phyloP scores from a whole-genome alignment of 257 asterid genomes.

The Mitragyna speciosa region DNA sequence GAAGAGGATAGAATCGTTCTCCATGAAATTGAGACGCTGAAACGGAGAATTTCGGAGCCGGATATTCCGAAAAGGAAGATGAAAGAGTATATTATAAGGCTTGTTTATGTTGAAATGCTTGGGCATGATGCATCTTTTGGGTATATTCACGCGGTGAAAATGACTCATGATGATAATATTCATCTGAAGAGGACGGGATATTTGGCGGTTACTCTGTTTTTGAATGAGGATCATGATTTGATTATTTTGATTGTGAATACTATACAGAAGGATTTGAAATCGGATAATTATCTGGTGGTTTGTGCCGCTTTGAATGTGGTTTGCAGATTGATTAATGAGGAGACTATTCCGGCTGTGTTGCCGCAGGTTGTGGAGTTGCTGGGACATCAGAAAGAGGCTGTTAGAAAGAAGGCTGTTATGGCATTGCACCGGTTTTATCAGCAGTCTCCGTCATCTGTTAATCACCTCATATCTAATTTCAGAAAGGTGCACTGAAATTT shows the following conservation, averaged over 20 bases:
- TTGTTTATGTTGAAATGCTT: constrained; percentile 88
- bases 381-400: constrained; percentile 87
- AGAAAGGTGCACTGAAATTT: constrained; percentile 62
- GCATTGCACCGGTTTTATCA: constrained; percentile 89
- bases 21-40: constrained; percentile 87
- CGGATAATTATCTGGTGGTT: constrained; percentile 84
- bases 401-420: constrained; percentile 96
- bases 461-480: constrained; percentile 78
- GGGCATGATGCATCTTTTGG: constrained; percentile 98
- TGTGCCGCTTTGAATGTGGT: constrained; percentile 87
- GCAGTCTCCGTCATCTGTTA: constrained; percentile 79
- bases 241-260: constrained; percentile 92
- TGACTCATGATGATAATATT: constrained; percentile 90
- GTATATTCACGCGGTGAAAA: constrained; percentile 91
- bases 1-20: constrained; percentile 92
- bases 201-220: constrained; percentile 81
- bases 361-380: constrained; percentile 84
- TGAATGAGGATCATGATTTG: constrained; percentile 94
- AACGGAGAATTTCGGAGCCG: constrained; percentile 62
- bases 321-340: constrained; percentile 92
- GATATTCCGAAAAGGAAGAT: constrained; percentile 84
- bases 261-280: constrained; percentile 95
- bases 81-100: constrained; percentile 81
- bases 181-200: constrained; percentile 80
- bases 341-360: constrained; percentile 95